These are phyloP conservation scores for Earliella scabrosa DNA, from an alignment of 1,284 basidiomycete species.

Conservation along the genomic window DNA sequence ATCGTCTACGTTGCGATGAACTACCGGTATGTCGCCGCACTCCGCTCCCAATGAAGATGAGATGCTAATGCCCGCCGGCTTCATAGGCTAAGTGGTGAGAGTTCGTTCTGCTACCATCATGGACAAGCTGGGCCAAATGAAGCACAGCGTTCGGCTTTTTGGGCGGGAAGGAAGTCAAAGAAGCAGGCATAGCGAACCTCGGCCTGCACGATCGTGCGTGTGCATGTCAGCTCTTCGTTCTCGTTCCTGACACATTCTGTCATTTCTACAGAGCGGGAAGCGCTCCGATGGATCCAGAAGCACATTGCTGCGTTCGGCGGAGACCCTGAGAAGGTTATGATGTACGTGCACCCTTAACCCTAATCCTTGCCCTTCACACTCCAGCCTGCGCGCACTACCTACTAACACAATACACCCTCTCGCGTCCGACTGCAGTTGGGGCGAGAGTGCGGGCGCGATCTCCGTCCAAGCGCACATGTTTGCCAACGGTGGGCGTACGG, in stretches of 20 bases:
- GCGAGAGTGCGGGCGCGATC: constrained; percentile 7
- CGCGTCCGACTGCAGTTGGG: no score
- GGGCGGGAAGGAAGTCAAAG: constrained; percentile 51
- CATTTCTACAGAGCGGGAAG: constrained; percentile 28
- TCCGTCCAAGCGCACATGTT: constrained; percentile 7
- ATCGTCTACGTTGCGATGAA: constrained; percentile 39
- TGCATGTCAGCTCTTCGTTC: constrained; percentile 24
- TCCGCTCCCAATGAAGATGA: neutral
- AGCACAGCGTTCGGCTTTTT: constrained; percentile 51
- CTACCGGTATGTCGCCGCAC: constrained; percentile 26
- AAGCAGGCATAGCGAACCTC: constrained; percentile 54
- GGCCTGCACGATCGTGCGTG: constrained; percentile 61
- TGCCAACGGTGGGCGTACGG: constrained; percentile 1
- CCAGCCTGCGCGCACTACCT: no score
- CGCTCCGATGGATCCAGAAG: constrained; percentile 59
- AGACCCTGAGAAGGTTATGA: constrained; percentile 37
- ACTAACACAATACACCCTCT: no score
- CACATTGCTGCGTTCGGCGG: constrained; percentile 47
- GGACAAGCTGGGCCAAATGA: neutral
- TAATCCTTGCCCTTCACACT: no score
- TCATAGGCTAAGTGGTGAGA: neutral
- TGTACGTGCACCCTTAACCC: no score
- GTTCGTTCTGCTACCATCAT: neutral
- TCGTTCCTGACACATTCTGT: neutral
- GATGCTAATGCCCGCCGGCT: neutral